Base-by-base conservation (phyloP, 306 rosid species). In the Gastrolobium villosum region DNA sequence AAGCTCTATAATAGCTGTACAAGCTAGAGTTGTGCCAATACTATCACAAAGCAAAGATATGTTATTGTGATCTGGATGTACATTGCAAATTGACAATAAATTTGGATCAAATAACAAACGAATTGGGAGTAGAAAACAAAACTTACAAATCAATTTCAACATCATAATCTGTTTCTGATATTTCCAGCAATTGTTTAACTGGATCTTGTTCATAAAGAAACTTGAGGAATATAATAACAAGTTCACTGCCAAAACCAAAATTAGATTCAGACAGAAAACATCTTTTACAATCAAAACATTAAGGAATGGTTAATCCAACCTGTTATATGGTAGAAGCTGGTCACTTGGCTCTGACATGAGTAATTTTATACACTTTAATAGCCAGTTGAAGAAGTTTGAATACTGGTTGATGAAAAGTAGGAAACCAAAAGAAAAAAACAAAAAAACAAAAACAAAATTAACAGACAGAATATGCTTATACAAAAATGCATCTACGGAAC, bases 331-430 rank as follows among this genome's bases (percentile, higher is more conserved):
- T 70, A 82, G 89, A 88, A 91, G 97, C 84, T 92, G 99, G 87
- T 94, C 97, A 31, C 99, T 92, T 37, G 97, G 99, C 83, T 92
- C 99, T 40, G 97, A 88, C 92, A 88, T 88, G 46, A 94, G 97
- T 53, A 94, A 72, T 83, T 88, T 92, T 83, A 92, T 92, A 85
- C 95, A 92, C 87, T 89, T 91, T 68, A 92, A 74, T 72, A 94
- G 99, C 99, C 99, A 94, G 85, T 94, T 92, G 92, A 92, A 94
- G 90, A 94, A 90, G 80, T 94, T 94, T 13, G 95, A 93, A 84
- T 89, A 90, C 99, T 94, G 97, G 70, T 55, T 59, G 14, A 84
- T 84, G 54, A 74, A 66, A 78, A 10, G 63, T 52, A 46, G 75
- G 61, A 72, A 81, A 77, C 46, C 50, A 79, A 74, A 41, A 45